phyloP scores from a whole-genome alignment of 2,329 filamentous ascomycete genomes.

The Alternaria sp. region DNA sequence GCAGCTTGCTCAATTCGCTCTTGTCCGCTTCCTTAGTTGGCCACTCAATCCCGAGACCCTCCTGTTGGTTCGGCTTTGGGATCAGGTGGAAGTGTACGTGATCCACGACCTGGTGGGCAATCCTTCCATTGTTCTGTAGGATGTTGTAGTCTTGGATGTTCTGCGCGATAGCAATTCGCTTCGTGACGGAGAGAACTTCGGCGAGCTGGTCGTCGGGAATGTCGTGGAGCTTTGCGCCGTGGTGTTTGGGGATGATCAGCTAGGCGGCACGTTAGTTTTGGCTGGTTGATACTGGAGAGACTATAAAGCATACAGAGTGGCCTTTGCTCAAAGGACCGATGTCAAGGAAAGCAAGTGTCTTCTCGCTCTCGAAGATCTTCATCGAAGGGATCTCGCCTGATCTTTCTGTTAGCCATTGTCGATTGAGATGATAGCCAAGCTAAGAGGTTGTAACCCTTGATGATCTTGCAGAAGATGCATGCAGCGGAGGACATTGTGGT shows the following conservation, averaged over 20 bases:
- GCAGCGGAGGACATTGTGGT: conserved; percentile 66
- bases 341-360: conserved; percentile 93
- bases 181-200: conserved; percentile 85
- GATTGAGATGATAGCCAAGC: background rate
- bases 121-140: conserved; percentile 91
- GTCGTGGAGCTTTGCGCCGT: conserved; percentile 89
- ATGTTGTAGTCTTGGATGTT: conserved; percentile 88
- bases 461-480: conserved; percentile 98
- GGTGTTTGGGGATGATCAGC: conserved; percentile 96
- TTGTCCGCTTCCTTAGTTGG: conserved; percentile 77
- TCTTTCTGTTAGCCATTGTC: background rate
- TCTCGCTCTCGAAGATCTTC: conserved; percentile 95
- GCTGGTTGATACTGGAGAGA: background rate
- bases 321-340: conserved; percentile 88
- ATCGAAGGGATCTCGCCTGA: conserved; percentile 95
- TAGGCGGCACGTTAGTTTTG: conserved; percentile 45
- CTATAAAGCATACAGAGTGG: conserved; percentile 72
- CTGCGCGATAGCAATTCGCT: conserved; percentile 81
- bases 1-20: conserved; percentile 79
- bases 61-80: conserved; percentile 84
- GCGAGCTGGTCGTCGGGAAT: conserved; percentile 87
- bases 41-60: conserved; percentile 84
- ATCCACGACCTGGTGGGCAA: conserved; percentile 91
- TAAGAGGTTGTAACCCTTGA: conserved; percentile 72
- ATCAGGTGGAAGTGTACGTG: conserved; percentile 99